These are phyloP conservation scores for Tubosaeta brunneosetosa DNA, from an alignment of 768 basidiomycete genomes.

Conservation along the genomic window DNA sequence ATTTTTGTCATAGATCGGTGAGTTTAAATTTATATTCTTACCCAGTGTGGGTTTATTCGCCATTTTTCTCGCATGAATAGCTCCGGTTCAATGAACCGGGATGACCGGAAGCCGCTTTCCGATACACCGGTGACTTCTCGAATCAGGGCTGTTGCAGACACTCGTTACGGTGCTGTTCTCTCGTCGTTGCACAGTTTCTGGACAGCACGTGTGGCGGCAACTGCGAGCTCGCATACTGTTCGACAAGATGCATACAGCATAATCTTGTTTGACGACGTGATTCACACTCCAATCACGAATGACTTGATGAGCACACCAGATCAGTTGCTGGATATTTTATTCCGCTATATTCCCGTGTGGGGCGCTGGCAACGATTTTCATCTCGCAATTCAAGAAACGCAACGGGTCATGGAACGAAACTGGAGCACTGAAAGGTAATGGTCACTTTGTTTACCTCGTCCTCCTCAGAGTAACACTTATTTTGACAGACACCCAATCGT, in stretches of 20 bases:
- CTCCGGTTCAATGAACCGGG: conserved; percentile 45
- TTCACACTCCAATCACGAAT: conserved; percentile 32
- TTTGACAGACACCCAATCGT: conserved; percentile 26
- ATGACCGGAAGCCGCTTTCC: conserved; percentile 41
- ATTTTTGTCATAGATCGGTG: conserved; percentile 54
- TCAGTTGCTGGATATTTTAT: conserved; percentile 36
- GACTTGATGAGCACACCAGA: conserved; percentile 45
- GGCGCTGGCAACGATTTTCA: conserved; percentile 40
- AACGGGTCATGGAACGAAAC: conserved; percentile 36
- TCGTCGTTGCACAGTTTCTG: conserved; percentile 55
- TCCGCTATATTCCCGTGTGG: conserved; percentile 27
- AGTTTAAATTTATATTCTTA: background rate
- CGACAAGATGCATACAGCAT: conserved; percentile 56
- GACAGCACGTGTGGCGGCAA: conserved; percentile 41
- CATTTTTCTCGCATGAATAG: conserved; percentile 22
- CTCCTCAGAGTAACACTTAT: background rate
- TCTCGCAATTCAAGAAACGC: conserved; percentile 35
- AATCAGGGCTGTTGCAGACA: conserved; percentile 36
- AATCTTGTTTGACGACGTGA: conserved; percentile 37
- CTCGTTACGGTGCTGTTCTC: conserved; percentile 56
- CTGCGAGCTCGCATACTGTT: conserved; percentile 21
- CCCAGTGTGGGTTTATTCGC: background rate
- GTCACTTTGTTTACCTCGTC: too few species aligned
- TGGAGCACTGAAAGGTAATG: conserved; percentile 50
- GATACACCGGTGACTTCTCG: conserved; percentile 37